These are phyloP conservation scores for Cryptococcus floricola DNA, from an alignment of 1,284 basidiomycete species.

Conservation along the genomic window DNA sequence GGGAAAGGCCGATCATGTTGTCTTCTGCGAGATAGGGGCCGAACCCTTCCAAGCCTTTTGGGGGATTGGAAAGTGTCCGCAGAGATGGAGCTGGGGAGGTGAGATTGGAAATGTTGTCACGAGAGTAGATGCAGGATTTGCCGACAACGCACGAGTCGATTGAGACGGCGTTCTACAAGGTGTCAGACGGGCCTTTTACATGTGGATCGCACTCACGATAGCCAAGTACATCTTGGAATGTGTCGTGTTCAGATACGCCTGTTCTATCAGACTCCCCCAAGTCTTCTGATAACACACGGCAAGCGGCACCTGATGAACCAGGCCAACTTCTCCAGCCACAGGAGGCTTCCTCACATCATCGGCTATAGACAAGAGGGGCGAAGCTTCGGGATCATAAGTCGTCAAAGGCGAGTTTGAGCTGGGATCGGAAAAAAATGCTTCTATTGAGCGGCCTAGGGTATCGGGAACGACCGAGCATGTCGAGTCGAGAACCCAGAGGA, in stretches of 20 bases:
- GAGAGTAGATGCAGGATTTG: conserved; percentile 91
- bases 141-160: conserved; percentile 96
- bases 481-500: conserved; percentile 95
- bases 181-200: background rate
- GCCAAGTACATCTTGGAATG: conserved; percentile 99
- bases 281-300: conserved; percentile 66
- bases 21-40: conserved; percentile 87
- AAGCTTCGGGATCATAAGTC: conserved; percentile 31
- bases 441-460: conserved; percentile 82
- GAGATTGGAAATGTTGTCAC: conserved; percentile 60
- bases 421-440: conserved; percentile 54
- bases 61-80: conserved; percentile 24
- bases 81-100: conserved; percentile 40
- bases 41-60: conserved; percentile 65
- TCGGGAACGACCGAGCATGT: conserved; percentile 76
- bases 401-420: conserved; percentile 7
- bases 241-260: conserved; percentile 92
- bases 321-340: conserved; percentile 57
- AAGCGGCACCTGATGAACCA: conserved; percentile 95
- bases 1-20: conserved; percentile 83
- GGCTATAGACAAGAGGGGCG: conserved; percentile 27
- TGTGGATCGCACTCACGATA: conserved; percentile 53
- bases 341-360: conserved; percentile 31
- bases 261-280: conserved; percentile 81
- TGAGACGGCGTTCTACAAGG: conserved; percentile 55